These are phyloP conservation scores for Stachybotrys chartarum DNA, from an alignment of 2,329 filamentous ascomycete genomes.

Conservation along the genomic window DNA sequence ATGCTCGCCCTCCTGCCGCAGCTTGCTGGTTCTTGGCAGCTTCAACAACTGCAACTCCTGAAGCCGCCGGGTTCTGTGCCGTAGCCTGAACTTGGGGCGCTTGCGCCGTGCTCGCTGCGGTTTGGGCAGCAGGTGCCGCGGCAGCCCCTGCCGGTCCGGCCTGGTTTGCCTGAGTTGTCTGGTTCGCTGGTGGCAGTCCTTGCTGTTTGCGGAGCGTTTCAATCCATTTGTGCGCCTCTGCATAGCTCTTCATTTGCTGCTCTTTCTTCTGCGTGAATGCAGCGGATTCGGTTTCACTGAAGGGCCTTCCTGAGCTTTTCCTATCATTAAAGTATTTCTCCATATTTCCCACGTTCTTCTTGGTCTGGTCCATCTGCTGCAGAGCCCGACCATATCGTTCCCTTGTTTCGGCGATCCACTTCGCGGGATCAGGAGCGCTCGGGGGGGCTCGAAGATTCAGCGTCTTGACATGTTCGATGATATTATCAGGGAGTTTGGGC, in stretches of 20 bases:
- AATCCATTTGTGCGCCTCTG: constrained; percentile 40
- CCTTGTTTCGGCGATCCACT: constrained; percentile 42
- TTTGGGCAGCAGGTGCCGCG: constrained; percentile 11
- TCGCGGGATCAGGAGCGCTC: constrained; percentile 32
- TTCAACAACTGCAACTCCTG: constrained; percentile 37
- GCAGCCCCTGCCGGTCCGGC: constrained; percentile 5
- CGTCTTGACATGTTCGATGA: constrained; percentile 39
- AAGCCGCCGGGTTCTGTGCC: constrained; percentile 23
- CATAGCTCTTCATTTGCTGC: constrained; percentile 34
- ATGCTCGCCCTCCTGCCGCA: constrained; percentile 17
- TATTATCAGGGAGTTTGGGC: constrained; percentile 31
- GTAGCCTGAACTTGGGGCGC: constrained; percentile 9
- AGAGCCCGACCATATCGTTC: constrained; percentile 40
- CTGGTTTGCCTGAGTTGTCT: constrained; percentile 13
- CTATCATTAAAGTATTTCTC: constrained; percentile 36
- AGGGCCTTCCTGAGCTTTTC: constrained; percentile 31
- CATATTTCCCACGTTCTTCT: constrained; percentile 31
- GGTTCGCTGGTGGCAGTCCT: constrained; percentile 20
- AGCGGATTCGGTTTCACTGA: constrained; percentile 40
- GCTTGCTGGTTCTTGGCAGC: constrained; percentile 37
- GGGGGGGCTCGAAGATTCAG: constrained; percentile 41
- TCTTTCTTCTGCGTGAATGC: constrained; percentile 36
- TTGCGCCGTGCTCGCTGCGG: constrained; percentile 15
- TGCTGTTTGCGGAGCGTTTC: constrained; percentile 40
- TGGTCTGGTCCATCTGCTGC: constrained; percentile 40